Evolutionary conservation across 495 filamentous ascomycete species (phyloP).

Genomic region (Neurospora sp.): DNA sequence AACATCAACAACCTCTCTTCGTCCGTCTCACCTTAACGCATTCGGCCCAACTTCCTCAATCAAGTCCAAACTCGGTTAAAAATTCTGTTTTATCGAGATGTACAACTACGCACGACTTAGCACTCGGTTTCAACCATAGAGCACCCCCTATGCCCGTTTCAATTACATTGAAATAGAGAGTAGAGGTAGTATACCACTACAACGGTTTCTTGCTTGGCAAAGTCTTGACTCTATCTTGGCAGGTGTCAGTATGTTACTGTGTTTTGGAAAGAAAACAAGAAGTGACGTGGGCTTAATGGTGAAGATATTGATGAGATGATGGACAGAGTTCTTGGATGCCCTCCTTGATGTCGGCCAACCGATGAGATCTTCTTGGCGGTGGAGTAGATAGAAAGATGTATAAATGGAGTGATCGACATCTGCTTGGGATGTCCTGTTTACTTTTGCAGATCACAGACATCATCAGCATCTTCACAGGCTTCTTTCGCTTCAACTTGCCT

Average conservation of each 20-base stretch:
- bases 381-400: not conserved
- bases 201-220: not conserved
- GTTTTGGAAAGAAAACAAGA: not conserved
- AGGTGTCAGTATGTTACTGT: not conserved
- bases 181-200: not conserved
- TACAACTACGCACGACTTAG: not conserved
- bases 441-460: not conserved
- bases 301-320: not conserved
- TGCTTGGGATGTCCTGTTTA: not conserved
- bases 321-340: not conserved
- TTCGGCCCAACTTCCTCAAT: not conserved
- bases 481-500: not conserved
- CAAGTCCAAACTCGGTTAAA: not conserved
- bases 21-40: not conserved
- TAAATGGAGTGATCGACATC: not conserved
- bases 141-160: not conserved
- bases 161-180: not conserved
- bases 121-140: not conserved
- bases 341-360: not conserved
- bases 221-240: not conserved
- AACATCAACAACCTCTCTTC: not conserved
- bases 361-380: not conserved
- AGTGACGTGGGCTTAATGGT: not conserved
- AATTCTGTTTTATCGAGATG: not conserved
- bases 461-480: not conserved